These are phyloP conservation scores for Tremellales sp. DNA, from an alignment of 1,284 basidiomycete genomes.

Conservation along the genomic window DNA sequence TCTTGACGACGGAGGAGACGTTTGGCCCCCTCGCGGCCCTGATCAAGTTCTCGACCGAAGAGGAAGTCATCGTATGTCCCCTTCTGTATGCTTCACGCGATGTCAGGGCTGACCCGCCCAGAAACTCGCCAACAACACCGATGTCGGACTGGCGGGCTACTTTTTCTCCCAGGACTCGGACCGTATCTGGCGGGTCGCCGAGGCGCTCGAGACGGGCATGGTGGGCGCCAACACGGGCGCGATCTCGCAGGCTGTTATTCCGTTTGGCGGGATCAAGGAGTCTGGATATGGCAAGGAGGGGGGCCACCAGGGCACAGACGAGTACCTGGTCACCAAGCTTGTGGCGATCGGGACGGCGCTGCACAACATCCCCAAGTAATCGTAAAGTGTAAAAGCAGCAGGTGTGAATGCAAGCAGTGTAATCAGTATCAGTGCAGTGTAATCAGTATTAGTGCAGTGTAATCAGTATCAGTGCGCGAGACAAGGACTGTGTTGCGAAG, in stretches of 20 bases:
- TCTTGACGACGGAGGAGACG: slow-evolving; percentile 68
- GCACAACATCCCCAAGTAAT: slow-evolving; percentile 3
- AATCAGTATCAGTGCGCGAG: neutral
- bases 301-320: slow-evolving; percentile 40
- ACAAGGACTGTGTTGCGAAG: neutral
- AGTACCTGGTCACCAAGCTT: slow-evolving; percentile 43
- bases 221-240: slow-evolving; percentile 65
- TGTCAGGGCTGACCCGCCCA: too few relatives aligned
- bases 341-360: slow-evolving; percentile 28
- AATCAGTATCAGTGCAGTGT: neutral
- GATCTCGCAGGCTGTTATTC: slow-evolving; percentile 64
- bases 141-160: slow-evolving; percentile 85
- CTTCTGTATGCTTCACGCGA: neutral
- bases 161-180: slow-evolving; percentile 89
- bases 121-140: slow-evolving; percentile 72
- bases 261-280: slow-evolving; percentile 74
- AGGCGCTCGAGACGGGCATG: slow-evolving; percentile 91
- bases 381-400: too few relatives aligned
- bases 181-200: slow-evolving; percentile 95
- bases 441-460: neutral
- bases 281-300: slow-evolving; percentile 45
- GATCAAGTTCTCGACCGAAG: slow-evolving; percentile 83
- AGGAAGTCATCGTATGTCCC: slow-evolving; percentile 65
- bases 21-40: slow-evolving; percentile 68
- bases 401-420: too few relatives aligned